A percentile compares a stretch with the other conserved stretches of the same genome.
Conservation (phyloP, 2,329 filamentous ascomycete genomes). For the Fusarium abutilonis region DNA sequence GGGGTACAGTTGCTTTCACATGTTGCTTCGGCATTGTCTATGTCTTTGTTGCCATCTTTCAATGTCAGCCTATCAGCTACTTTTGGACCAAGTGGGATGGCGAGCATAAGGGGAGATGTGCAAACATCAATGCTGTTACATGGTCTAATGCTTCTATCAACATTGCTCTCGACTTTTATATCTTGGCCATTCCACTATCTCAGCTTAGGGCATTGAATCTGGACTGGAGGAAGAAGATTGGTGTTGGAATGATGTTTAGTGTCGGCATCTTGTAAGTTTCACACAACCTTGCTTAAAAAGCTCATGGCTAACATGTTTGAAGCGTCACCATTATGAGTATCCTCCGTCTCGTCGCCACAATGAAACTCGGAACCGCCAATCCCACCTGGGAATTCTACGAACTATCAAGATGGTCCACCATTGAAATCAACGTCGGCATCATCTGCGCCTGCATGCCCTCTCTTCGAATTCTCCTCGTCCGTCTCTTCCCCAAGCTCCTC, state of each 20-base stretch:
- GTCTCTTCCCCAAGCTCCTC: conserved; percentile 52
- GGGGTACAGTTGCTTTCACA: conserved; percentile 55
- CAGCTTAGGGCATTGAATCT: conserved; percentile 56
- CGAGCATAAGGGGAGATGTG: conserved; percentile 58
- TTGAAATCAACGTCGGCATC: conserved; percentile 54
- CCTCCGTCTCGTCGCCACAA: conserved; percentile 49
- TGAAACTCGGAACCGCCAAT: conserved; percentile 45
- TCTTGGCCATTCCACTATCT: conserved; percentile 61
- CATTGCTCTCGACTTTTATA: conserved; percentile 62
- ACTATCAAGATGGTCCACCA: conserved; percentile 49
- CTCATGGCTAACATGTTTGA: conserved; percentile 3
- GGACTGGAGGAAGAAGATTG: conserved; percentile 59
- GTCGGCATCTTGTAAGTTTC: conserved; percentile 58
- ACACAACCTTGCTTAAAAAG: background rate
- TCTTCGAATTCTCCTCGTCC: conserved; percentile 49
- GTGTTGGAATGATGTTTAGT: conserved; percentile 62
- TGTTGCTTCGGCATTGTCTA: conserved; percentile 55
- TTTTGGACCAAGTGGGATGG: conserved; percentile 66
- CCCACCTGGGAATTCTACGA: conserved; percentile 51
- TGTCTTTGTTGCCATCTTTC: conserved; percentile 56
- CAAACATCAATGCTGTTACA: conserved; percentile 59
- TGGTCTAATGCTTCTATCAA: conserved; percentile 64
- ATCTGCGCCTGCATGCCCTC: conserved; percentile 55
- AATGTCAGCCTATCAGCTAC: conserved; percentile 61
- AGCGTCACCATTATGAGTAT: conserved; percentile 54